phyloP scores from a whole-genome alignment of 192 early-diverging fungal genomes.

The Chytriomyces sp. region DNA sequence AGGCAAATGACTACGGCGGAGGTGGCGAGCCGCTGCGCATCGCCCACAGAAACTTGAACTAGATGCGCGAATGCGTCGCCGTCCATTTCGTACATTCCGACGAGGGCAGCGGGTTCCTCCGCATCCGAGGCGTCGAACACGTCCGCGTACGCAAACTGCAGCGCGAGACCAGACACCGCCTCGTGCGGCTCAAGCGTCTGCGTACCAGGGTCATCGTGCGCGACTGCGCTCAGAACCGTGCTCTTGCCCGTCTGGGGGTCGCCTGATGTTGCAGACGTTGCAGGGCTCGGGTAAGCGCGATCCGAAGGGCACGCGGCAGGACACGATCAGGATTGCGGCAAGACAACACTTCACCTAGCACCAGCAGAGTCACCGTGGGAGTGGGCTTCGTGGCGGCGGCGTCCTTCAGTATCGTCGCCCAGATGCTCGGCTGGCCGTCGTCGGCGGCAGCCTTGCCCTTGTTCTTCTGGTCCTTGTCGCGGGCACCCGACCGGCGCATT shows the following conservation, averaged over 20 bases:
- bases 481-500: background rate
- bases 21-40: too few species aligned
- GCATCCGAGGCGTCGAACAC: conserved; percentile 85
- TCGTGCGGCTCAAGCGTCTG: conserved; percentile 42
- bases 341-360: conserved; percentile 82
- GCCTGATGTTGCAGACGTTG: conserved; percentile 42
- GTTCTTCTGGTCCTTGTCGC: background rate
- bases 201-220: conserved; percentile 54
- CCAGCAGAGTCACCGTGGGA: conserved; percentile 76
- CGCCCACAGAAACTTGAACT: too few species aligned
- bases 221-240: conserved; percentile 64
- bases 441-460: background rate
- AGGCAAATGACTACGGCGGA: too few species aligned
- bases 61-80: conserved; percentile 55
- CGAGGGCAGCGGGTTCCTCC: conserved; percentile 67
- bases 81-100: conserved; percentile 81
- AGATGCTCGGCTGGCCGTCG: conserved; percentile 54
- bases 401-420: conserved; percentile 77
- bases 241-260: conserved; percentile 86
- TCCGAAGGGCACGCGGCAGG: too few species aligned
- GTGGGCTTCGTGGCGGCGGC: conserved; percentile 76
- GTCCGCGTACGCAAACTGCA: conserved; percentile 82
- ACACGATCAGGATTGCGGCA: conserved; percentile 82
- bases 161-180: conserved; percentile 72
- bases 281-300: too few species aligned